These are phyloP conservation scores for Pythium brachiatum DNA, from an alignment of 352 stramenopile genomes.

Conservation along the genomic window DNA sequence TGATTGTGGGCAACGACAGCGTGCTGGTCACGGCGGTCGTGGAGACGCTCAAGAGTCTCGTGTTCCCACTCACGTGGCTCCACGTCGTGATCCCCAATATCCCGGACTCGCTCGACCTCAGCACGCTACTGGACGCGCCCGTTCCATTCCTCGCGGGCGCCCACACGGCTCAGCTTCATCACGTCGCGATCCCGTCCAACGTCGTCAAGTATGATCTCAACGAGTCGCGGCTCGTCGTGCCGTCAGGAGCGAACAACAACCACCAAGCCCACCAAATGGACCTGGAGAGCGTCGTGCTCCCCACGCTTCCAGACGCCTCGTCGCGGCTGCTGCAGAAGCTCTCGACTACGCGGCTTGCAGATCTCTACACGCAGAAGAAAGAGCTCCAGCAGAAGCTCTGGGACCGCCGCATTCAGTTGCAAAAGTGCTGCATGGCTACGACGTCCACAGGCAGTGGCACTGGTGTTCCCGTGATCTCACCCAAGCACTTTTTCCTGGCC, in stretches of 20 bases:
- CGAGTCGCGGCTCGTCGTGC: conserved; percentile 25
- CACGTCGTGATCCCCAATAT: conserved; percentile 56
- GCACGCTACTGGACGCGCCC: conserved; percentile 47
- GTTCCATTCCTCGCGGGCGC: conserved; percentile 53
- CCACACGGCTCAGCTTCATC: conserved; percentile 32
- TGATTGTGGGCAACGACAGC: conserved; percentile 41
- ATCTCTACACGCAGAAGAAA: conserved; percentile 31
- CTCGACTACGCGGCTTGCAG: conserved; percentile 24
- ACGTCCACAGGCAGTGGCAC: background rate
- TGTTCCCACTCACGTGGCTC: conserved; percentile 50
- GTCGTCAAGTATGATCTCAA: conserved; percentile 42
- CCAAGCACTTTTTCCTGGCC: conserved; percentile 22
- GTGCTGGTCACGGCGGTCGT: conserved; percentile 46
- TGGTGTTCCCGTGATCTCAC: conserved; percentile 13
- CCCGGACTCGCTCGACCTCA: conserved; percentile 46
- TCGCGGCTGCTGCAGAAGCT: conserved; percentile 19
- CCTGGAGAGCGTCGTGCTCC: conserved; percentile 21
- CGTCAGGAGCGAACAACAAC: conserved; percentile 6
- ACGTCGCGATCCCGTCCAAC: conserved; percentile 32
- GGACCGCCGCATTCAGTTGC: conserved; percentile 46
- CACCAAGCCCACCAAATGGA: conserved; percentile 9
- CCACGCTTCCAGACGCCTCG: conserved; percentile 22
- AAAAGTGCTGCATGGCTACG: conserved; percentile 38
- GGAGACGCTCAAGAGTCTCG: conserved; percentile 40
- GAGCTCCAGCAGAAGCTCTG: conserved; percentile 45